Percentiles rank a stretch among this genome's conserved stretches.
phyloP scores from a whole-genome alignment of 768 basidiomycete genomes.

The Cubamyces lactineus region DNA sequence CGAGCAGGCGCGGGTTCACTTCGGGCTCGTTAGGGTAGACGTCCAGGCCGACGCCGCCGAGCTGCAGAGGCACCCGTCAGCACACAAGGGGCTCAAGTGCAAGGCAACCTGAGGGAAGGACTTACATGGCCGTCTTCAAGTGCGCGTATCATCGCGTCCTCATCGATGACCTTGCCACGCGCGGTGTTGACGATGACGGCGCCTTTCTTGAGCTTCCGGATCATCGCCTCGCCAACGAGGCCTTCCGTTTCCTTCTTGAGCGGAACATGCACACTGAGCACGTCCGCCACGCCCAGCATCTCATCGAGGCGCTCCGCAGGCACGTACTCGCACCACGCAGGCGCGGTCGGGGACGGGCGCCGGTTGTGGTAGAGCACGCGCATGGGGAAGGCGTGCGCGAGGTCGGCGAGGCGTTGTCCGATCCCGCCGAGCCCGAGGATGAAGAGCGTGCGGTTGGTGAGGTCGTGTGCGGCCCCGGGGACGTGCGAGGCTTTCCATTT shows the following conservation, averaged over 20 bases:
- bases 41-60: constrained; percentile 81
- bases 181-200: constrained; percentile 86
- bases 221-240: constrained; percentile 74
- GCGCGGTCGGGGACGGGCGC: constrained; percentile 56
- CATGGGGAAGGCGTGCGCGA: constrained; percentile 86
- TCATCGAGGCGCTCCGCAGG: constrained; percentile 56
- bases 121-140: constrained; percentile 87
- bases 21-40: constrained; percentile 86
- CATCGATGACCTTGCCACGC: constrained; percentile 88
- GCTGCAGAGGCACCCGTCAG: constrained; percentile 43
- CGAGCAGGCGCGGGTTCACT: constrained; percentile 76
- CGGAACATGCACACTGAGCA: constrained; percentile 86
- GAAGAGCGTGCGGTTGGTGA: constrained; percentile 68
- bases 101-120: constrained; percentile 20
- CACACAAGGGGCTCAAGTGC: constrained; percentile 14
- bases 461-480: constrained; percentile 57
- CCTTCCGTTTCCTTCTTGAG: constrained; percentile 73
- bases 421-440: constrained; percentile 82
- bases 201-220: constrained; percentile 76
- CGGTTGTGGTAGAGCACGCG: constrained; percentile 82
- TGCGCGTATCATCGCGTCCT: constrained; percentile 83
- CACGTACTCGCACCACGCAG: constrained; percentile 79
- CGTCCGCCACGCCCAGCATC: constrained; percentile 74
- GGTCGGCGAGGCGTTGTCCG: constrained; percentile 67
- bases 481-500: constrained; percentile 63